These are phyloP conservation scores for Cenococcum geophilum DNA, from an alignment of 495 filamentous ascomycete genomes.

Conservation along the genomic window DNA sequence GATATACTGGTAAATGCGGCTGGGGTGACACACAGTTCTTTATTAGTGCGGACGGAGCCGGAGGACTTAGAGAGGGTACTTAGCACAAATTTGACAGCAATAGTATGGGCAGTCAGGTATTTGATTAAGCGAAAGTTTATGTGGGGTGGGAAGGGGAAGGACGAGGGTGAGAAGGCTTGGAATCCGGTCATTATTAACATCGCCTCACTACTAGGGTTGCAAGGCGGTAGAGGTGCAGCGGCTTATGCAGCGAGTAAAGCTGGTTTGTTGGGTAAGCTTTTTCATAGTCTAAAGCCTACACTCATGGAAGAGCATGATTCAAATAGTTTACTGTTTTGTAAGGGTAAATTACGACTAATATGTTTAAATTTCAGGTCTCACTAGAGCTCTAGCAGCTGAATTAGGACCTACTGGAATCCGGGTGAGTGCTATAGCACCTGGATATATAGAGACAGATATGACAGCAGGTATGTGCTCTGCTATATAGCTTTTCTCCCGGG, in stretches of 20 bases:
- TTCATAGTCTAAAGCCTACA: too few relatives aligned
- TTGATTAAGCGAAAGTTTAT: constrained; percentile 41
- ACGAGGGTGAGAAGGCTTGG: not conserved
- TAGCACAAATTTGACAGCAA: constrained; percentile 63
- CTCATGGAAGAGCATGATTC: too few relatives aligned
- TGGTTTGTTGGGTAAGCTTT: constrained; percentile 56
- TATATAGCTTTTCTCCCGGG: not conserved
- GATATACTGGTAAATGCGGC: constrained; percentile 74
- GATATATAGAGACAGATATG: constrained; percentile 77
- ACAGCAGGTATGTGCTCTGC: constrained; percentile 50
- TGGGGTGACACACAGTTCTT: constrained; percentile 55
- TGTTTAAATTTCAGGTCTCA: constrained; percentile 48
- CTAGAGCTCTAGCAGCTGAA: constrained; percentile 62
- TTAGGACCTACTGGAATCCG: constrained; percentile 52
- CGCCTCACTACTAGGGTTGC: constrained; percentile 61
- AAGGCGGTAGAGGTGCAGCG: constrained; percentile 57
- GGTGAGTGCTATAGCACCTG: constrained; percentile 76
- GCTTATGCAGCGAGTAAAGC: constrained; percentile 78
- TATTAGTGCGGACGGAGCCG: constrained; percentile 47
- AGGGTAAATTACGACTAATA: not conserved
- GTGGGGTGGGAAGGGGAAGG: not conserved
- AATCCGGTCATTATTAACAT: constrained; percentile 69
- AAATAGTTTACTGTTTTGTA: not conserved
- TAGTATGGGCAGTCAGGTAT: constrained; percentile 56
- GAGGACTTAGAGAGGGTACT: constrained; percentile 47